Evolutionary conservation across 2,329 filamentous ascomycete species (phyloP).

Genomic region (Zymoseptoria brevis): DNA sequence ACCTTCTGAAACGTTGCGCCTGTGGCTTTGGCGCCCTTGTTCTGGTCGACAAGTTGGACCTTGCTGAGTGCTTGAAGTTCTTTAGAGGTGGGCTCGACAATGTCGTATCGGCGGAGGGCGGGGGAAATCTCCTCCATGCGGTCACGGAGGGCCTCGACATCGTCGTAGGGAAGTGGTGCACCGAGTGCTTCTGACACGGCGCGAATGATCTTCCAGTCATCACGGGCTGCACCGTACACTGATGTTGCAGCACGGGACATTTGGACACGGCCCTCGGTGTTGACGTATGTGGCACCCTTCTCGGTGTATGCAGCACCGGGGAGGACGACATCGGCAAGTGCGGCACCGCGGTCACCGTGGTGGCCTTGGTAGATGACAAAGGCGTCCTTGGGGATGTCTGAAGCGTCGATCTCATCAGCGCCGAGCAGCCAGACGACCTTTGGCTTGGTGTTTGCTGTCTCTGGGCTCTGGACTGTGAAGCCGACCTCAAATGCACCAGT

Average conservation of each 20-base stretch:
- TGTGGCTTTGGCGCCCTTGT: conserved; percentile 73
- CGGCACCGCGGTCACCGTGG: conserved; percentile 87
- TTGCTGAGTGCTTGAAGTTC: conserved; percentile 66
- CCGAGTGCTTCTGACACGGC: conserved; percentile 87
- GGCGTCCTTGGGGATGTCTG: conserved; percentile 87
- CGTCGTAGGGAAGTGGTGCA: conserved; percentile 81
- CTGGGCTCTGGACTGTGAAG: conserved; percentile 76
- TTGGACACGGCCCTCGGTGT: conserved; percentile 94
- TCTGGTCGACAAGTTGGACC: conserved; percentile 91
- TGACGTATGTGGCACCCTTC: conserved; percentile 92
- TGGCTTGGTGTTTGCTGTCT: conserved; percentile 73
- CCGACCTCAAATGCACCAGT: conserved; percentile 92
- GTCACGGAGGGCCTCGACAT: conserved; percentile 79
- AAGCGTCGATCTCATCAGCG: conserved; percentile 78
- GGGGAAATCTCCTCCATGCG: conserved; percentile 94
- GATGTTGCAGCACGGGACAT: conserved; percentile 85
- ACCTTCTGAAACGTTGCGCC: conserved; percentile 71
- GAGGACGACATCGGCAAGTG: conserved; percentile 87
- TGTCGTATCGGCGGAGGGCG: conserved; percentile 78
- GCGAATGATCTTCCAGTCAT: conserved; percentile 98
- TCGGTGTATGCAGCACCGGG: conserved; percentile 95
- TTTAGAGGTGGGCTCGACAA: conserved; percentile 64
- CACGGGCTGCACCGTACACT: conserved; percentile 78
- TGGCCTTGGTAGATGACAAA: conserved; percentile 98
- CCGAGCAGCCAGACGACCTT: conserved; percentile 97